Base-by-base conservation (phyloP, 805 yeast genomes). In the Helenozyma baotianmanensis region DNA sequence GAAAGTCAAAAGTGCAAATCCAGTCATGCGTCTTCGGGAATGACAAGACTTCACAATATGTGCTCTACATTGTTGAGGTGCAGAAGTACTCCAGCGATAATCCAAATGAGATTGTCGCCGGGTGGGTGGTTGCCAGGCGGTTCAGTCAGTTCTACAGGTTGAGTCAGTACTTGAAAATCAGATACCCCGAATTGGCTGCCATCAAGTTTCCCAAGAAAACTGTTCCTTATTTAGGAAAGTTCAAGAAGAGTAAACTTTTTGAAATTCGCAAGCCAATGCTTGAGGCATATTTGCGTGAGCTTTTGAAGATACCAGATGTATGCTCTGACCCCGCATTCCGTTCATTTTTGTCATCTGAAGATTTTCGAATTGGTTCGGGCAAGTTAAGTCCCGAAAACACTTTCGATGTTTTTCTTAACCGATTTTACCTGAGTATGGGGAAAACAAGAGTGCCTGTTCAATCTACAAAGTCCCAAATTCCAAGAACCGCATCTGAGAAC, bases 41-140 rank as follows among this genome's bases (percentile, higher is more conserved):
- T n/a, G 79, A 76, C 23, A 84, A 76, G 26, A 39, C 29, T 15
- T 23, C 37, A 10, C 35, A 34, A 5, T 82, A 74, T 40, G 76
- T 78, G 4, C 62, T 83, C 30, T 89, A 89, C 56, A 71, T 86
- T 18, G 80, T 90, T 19, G 87, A 81, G 47, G 85, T 90, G 4
- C 80, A 78, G 33, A 80, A 78, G 29, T 53, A 49, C 28, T 52
- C 61, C 49, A 55, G 53, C 27, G 58, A 58, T 6, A 51, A 56
- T 19, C 74, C 73, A 3, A 68, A 63, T 3, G 53, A 61, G 6
- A 68, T 70, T 4, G 64, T 74, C 2, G 86, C 89, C 0, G 82
- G 86, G 0, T 90, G 97, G 97, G 77, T 85, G 33, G 83, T 88
- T n/a, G 90, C 95, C 0, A 63, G 96, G 45, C 65, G 97, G 36